Conservation (phyloP, 2,329 filamentous ascomycete species). For the Sporothrix variecibatus region DNA sequence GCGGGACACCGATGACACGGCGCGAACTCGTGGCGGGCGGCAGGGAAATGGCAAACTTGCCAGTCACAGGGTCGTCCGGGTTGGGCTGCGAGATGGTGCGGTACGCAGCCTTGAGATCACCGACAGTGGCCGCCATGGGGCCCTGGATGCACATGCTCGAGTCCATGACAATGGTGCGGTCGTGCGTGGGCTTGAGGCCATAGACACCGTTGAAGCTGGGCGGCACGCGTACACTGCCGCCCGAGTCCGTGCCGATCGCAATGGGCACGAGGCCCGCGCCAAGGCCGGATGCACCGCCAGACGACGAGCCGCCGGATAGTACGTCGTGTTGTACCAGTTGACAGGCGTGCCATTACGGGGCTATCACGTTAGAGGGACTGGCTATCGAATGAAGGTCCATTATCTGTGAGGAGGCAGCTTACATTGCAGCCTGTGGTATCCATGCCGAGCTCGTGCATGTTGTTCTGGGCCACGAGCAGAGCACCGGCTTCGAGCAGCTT, state of each 20-base stretch:
- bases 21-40: conserved; percentile 33
- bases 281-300: conserved; percentile 72
- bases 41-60: conserved; percentile 62
- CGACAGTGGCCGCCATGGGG: conserved; percentile 73
- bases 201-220: conserved; percentile 76
- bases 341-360: conserved; percentile 70
- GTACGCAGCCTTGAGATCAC: conserved; percentile 81
- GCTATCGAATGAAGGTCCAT: too few relatives aligned
- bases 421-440: conserved; percentile 83
- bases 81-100: conserved; percentile 75
- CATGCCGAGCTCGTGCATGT: conserved; percentile 79
- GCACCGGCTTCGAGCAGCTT: conserved; percentile 75
- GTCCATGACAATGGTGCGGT: conserved; percentile 62
- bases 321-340: conserved; percentile 74
- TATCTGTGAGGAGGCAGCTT: conserved; percentile 29
- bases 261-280: conserved; percentile 73
- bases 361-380: conserved; percentile 33
- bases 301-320: conserved; percentile 82
- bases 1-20: conserved; percentile 68
- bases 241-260: conserved; percentile 70
- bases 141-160: conserved; percentile 65
- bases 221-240: conserved; percentile 75
- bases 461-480: conserved; percentile 72
- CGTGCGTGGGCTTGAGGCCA: conserved; percentile 77
- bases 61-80: conserved; percentile 59